These are phyloP conservation scores for Adansonia digitata DNA, from an alignment of 345 rosid genomes.

Conservation along the genomic window DNA sequence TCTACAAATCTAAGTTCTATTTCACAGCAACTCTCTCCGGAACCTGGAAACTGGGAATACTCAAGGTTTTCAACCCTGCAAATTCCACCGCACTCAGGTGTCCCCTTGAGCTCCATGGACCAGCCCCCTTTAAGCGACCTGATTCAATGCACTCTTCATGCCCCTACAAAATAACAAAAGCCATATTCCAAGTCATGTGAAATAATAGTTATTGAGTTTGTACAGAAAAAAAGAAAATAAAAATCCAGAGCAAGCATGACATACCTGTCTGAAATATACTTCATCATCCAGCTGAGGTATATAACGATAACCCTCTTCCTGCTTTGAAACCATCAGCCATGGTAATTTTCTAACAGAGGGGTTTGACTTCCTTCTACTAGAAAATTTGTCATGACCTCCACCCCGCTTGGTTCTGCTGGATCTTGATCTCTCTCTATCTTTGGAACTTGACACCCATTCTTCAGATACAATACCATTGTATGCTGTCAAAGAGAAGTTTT, in stretches of 20 bases:
- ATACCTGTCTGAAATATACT: conserved; percentile 87
- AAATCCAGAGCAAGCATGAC: conserved; percentile 2
- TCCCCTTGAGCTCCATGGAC: conserved; percentile 62
- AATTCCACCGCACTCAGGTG: conserved; percentile 62
- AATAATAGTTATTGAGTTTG: neutral
- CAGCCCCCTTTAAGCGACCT: conserved; percentile 37
- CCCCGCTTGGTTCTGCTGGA: conserved; percentile 46
- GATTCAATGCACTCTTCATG: conserved; percentile 59
- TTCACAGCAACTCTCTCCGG: conserved; percentile 97
- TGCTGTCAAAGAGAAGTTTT: conserved; percentile 26
- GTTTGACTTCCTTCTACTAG: conserved; percentile 33
- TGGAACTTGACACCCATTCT: conserved; percentile 67
- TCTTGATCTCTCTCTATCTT: conserved; percentile 42
- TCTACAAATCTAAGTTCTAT: conserved; percentile 73
- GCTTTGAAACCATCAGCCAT: conserved; percentile 83
- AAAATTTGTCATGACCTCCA: conserved; percentile 23
- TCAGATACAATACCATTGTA: conserved; percentile 35
- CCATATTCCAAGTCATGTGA: conserved; percentile 8
- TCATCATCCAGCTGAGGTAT: conserved; percentile 92
- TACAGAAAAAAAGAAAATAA: neutral
- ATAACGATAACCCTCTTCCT: conserved; percentile 84
- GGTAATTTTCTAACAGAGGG: conserved; percentile 44
- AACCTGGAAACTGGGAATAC: conserved; percentile 75
- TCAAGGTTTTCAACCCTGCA: conserved; percentile 71
- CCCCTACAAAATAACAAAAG: conserved; percentile 57